A percentile compares a stretch with the other conserved stretches of the same genome.
Conservation (phyloP, 208 protist species). For the Blechomonas ayalai region DNA sequence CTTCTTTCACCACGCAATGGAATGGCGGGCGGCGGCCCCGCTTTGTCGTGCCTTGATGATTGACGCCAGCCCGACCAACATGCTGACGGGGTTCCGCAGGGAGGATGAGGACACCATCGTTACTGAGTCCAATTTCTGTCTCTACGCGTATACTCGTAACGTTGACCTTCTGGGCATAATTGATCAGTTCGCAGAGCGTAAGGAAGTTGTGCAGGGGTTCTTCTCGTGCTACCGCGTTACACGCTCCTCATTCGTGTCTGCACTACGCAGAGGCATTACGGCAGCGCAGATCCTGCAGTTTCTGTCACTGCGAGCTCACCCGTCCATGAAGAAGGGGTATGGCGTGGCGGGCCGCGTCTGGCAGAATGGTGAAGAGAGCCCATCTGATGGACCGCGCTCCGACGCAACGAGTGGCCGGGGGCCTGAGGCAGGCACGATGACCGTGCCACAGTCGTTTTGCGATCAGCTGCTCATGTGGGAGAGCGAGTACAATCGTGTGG, state of each 20-base stretch:
- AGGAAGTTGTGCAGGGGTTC: slow-evolving; percentile 53
- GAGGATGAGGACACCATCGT: slow-evolving; percentile 90
- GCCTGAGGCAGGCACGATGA: slow-evolving; percentile 11
- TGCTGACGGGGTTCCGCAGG: slow-evolving; percentile 23
- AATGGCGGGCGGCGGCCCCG: slow-evolving; percentile 50
- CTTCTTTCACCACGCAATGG: slow-evolving; percentile 66
- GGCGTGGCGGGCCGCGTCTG: slow-evolving; percentile 7
- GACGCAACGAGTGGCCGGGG: not conserved
- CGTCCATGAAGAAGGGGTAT: slow-evolving; percentile 62
- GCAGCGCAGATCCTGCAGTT: slow-evolving; percentile 74
- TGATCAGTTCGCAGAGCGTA: slow-evolving; percentile 69
- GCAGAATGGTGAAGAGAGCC: slow-evolving; percentile 1
- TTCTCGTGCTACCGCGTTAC: slow-evolving; percentile 82
- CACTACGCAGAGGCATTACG: slow-evolving; percentile 65
- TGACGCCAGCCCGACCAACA: slow-evolving; percentile 1
- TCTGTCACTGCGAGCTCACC: slow-evolving; percentile 80
- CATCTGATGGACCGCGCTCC: slow-evolving; percentile 1
- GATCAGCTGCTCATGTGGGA: slow-evolving; percentile 88
- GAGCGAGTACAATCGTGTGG: slow-evolving; percentile 69
- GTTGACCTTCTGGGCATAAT: slow-evolving; percentile 70
- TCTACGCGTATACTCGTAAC: slow-evolving; percentile 84
- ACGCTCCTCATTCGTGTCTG: slow-evolving; percentile 62
- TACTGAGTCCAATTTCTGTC: slow-evolving; percentile 87
- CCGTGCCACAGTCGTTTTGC: slow-evolving; percentile 84
- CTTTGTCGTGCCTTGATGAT: slow-evolving; percentile 51